Percentiles rank a stretch among this genome's conserved stretches.
These are phyloP conservation scores for Eutypella sp. DNA, from an alignment of 2,329 filamentous ascomycete species.

Conservation along the genomic window DNA sequence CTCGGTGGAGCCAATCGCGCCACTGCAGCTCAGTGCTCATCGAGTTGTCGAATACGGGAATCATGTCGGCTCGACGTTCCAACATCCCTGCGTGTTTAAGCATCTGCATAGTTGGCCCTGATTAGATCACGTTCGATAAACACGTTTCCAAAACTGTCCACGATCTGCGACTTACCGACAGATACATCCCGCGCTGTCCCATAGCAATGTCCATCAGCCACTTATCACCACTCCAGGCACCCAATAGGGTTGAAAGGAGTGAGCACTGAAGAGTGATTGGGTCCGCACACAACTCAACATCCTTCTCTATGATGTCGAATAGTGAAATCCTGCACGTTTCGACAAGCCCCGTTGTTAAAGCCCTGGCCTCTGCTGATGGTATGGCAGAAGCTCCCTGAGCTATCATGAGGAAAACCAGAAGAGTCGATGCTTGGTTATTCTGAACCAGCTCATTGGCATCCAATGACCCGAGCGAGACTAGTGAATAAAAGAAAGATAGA, in stretches of 20 bases:
- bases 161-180: slow-evolving; percentile 43
- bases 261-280: slow-evolving; percentile 60
- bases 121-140: slow-evolving; percentile 2
- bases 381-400: slow-evolving; percentile 65
- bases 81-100: slow-evolving; percentile 64
- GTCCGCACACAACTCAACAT: slow-evolving; percentile 63
- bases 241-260: slow-evolving; percentile 62
- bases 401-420: slow-evolving; percentile 67
- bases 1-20: slow-evolving; percentile 60
- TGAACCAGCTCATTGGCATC: slow-evolving; percentile 65
- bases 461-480: slow-evolving; percentile 54
- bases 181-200: slow-evolving; percentile 69
- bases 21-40: slow-evolving; percentile 48
- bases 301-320: slow-evolving; percentile 67
- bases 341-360: slow-evolving; percentile 60
- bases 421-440: slow-evolving; percentile 60
- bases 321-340: slow-evolving; percentile 69
- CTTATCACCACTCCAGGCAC: slow-evolving; percentile 70
- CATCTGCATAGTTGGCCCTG: slow-evolving; percentile 45
- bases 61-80: slow-evolving; percentile 44
- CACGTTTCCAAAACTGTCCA: not conserved
- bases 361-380: slow-evolving; percentile 59
- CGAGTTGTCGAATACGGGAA: slow-evolving; percentile 38
- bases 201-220: slow-evolving; percentile 75
- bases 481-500: slow-evolving; percentile 61